Base-by-base conservation (phyloP, 352 stramenopile species). In the Elongisporangium senticosum region DNA sequence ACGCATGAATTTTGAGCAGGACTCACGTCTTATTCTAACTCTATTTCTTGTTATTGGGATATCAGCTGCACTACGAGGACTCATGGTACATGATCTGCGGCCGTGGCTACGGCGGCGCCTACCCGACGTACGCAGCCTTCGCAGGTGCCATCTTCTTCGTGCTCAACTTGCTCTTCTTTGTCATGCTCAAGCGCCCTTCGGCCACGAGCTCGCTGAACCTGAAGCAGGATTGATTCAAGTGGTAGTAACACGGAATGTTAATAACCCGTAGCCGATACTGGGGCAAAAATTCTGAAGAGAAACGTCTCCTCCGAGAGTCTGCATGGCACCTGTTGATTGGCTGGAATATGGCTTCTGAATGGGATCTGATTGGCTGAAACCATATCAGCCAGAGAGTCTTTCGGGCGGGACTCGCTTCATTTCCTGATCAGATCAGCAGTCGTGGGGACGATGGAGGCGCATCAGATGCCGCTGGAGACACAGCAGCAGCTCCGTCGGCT, bases 41-140 rank as follows among this genome's bases (percentile, higher is more conserved):
- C 13, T 37, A 22, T 26, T 8, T 51, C 50, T 20, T 51, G 13
- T 3, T 56, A 10, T 19, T 49, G 15, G 19, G 33, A 43, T 43
- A 43, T 43, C 13, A 43, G 33, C 33, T 43, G 33, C 33, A 43
- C 33, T 43, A 43, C 33, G 72, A 90, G 56, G 76, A 92, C 55
- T 80, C 75, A 50, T 91, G 80, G 82, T 94, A 92, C 68, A 90
- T 89, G 74, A 87, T 94, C 64, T 94, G 84, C 68, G 84, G 84
- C 22, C 80, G 81, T 40, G 68, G 72, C 51, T 92, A 91, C 71
- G 33, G 33, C 33, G 63, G 49, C 39, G 68, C 78, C 51, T 86
- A 74, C 24, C 51, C 68, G 24, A 84, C 79, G 20, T 90, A 87
- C 63, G 60, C 82, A 40, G 67, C 64, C 15, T 53, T 89, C 17